Conservation (phyloP, 768 basidiomycete genomes). For the Chalciporus piperatus region DNA sequence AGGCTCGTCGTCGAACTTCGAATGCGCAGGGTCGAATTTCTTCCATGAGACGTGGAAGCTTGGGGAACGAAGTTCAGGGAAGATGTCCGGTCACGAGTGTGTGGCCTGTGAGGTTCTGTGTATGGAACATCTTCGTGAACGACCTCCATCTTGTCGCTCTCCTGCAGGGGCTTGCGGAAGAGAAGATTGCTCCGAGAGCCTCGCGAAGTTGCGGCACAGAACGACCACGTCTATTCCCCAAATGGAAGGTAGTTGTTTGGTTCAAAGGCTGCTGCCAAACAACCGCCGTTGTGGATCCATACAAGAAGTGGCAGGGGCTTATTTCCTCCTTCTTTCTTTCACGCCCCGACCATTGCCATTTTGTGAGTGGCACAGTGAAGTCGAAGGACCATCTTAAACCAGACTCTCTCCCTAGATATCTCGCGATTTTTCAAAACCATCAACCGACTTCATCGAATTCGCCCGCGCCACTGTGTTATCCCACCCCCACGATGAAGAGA, state of each 20-base stretch:
- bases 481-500: conserved; percentile 25
- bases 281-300: neutral
- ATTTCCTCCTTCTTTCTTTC: no score
- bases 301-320: no score
- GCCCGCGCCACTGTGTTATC: neutral
- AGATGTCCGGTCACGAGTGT: conserved; percentile 7
- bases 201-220: neutral
- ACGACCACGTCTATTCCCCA: neutral
- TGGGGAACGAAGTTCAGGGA: conserved; percentile 16
- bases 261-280: conserved; percentile 11
- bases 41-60: neutral
- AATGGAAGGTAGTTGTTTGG: conserved; percentile 18
- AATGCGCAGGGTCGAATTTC: conserved; percentile 14
- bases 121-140: conserved; percentile 12
- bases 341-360: no score
- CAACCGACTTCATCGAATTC: no score
- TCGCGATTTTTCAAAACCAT: no score
- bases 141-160: conserved; percentile 15
- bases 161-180: neutral
- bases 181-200: neutral
- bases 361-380: no score
- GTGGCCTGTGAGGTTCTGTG: neutral
- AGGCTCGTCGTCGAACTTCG: conserved; percentile 14
- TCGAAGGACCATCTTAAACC: no score
- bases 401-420: no score